phyloP scores from a whole-genome alignment of 1,284 basidiomycete species.

The Xanthoconium separans region DNA sequence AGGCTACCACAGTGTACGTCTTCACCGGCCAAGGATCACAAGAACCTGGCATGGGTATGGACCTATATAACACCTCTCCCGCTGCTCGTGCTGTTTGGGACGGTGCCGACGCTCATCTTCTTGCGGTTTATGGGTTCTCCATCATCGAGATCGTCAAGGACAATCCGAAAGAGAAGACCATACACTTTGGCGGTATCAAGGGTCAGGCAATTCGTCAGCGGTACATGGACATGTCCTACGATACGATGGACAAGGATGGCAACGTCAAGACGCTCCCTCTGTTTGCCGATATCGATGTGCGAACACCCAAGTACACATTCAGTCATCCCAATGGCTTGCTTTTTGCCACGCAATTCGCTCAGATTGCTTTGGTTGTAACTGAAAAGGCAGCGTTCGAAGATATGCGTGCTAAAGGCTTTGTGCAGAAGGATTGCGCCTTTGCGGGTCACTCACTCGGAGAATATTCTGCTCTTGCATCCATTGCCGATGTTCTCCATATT shows the following conservation, averaged over 20 bases:
- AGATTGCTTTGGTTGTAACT: conserved; percentile 96
- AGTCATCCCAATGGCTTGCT: conserved; percentile 93
- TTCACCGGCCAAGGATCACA: conserved; percentile 99
- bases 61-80: conserved; percentile 89
- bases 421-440: conserved; percentile 90
- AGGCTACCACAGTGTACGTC: conserved; percentile 92
- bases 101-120: conserved; percentile 89
- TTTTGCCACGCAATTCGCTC: conserved; percentile 97
- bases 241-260: conserved; percentile 94
- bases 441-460: conserved; percentile 53
- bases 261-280: conserved; percentile 92
- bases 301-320: conserved; percentile 96
- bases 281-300: conserved; percentile 89
- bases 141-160: conserved; percentile 98
- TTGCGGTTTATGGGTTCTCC: conserved; percentile 95
- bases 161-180: conserved; percentile 95
- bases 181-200: conserved; percentile 99
- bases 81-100: conserved; percentile 98
- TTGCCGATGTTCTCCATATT: conserved; percentile 94
- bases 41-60: conserved; percentile 99
- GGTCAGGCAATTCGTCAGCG: conserved; percentile 96
- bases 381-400: conserved; percentile 98
- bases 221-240: conserved; percentile 99
- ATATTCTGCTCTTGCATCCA: conserved; percentile 95
- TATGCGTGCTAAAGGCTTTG: conserved; percentile 93